phyloP scores from a whole-genome alignment of 371 early-diverging fungal species.

The Batkoa obscura region DNA sequence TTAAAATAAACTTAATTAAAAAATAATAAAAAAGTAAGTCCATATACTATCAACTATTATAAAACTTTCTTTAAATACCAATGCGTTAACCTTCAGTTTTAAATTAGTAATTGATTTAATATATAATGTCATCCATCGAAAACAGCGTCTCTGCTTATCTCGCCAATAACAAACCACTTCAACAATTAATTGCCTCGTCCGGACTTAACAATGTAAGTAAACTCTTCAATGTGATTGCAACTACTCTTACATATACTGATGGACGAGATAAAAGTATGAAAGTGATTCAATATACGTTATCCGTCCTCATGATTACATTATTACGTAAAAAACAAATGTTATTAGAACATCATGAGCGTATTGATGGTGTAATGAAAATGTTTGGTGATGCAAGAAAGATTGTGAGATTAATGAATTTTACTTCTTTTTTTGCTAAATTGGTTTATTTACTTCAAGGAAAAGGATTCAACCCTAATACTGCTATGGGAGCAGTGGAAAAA shows the following conservation, averaged over 20 bases:
- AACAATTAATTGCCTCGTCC: background rate
- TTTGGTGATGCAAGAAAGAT: conserved; percentile 54
- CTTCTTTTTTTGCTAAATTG: conserved; percentile 23
- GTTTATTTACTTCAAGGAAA: background rate
- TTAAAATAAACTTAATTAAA: too few relatives aligned
- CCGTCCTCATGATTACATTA: conserved; percentile 29
- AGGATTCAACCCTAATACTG: conserved; percentile 5
- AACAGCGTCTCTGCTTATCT: too few relatives aligned
- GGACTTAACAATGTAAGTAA: background rate
- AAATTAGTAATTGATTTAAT: too few relatives aligned
- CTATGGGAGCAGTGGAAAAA: background rate
- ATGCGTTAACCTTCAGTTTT: too few relatives aligned
- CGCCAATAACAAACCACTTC: too few relatives aligned
- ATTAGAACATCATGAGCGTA: conserved; percentile 13
- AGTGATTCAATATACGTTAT: conserved; percentile 47
- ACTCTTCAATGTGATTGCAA: background rate
- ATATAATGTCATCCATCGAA: too few relatives aligned
- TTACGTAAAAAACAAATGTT: conserved; percentile 21
- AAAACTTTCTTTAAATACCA: too few relatives aligned
- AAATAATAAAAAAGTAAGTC: too few relatives aligned
- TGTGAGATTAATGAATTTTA: conserved; percentile 36
- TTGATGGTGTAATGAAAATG: conserved; percentile 32
- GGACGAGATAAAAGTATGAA: conserved; percentile 69
- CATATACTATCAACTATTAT: too few relatives aligned
- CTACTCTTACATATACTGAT: conserved; percentile 31